Evolutionary conservation across 2,329 filamentous ascomycete genomes (phyloP).

Genomic region (Ilyonectria sp.): DNA sequence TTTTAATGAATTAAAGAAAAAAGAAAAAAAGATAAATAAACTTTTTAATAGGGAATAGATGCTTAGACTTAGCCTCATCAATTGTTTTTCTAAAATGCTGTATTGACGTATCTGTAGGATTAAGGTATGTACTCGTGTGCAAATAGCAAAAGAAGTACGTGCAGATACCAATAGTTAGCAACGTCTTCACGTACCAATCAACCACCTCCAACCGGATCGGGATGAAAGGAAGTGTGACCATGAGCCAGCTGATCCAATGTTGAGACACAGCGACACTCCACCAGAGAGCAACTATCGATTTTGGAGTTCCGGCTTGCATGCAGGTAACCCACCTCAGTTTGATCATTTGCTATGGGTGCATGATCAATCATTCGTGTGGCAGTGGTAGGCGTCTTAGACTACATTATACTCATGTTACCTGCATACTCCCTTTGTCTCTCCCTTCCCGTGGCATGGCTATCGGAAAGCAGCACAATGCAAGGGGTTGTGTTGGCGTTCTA

Average conservation of each 20-base stretch:
- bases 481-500: background rate
- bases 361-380: background rate
- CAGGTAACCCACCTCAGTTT: background rate
- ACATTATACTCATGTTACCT: background rate
- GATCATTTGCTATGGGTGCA: background rate
- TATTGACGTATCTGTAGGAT: no score
- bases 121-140: no score
- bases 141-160: background rate
- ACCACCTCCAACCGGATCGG: background rate
- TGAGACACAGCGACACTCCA: background rate
- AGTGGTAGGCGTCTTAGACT: background rate
- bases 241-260: constrained; percentile 4
- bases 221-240: background rate
- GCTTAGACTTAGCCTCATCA: no score
- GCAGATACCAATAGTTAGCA: background rate
- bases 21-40: no score
- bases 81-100: no score
- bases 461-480: background rate
- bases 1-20: no score
- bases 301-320: constrained; percentile 5
- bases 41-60: no score
- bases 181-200: background rate
- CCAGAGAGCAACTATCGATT: constrained; percentile 12
- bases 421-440: background rate
- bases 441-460: background rate